A percentile compares a stretch with the other conserved stretches of the same genome.
Evolutionary conservation across 2,329 filamentous ascomycete species (phyloP).

Genomic region (Magnaporthiopsis incrustans): DNA sequence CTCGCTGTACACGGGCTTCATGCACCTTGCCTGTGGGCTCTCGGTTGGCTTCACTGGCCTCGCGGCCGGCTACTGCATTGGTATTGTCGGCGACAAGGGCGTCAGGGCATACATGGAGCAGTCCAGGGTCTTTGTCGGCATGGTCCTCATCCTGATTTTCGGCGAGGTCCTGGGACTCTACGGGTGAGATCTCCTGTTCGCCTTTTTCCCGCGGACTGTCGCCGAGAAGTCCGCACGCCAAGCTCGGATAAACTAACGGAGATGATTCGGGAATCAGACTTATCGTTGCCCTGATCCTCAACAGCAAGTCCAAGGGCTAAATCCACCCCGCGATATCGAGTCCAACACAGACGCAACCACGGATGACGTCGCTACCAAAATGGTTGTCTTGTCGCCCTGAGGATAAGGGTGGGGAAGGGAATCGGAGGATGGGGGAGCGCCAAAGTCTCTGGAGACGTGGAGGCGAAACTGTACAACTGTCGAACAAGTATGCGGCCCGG

Average conservation of each 20-base stretch:
- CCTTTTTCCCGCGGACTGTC: not conserved
- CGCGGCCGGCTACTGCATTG: conserved; percentile 93
- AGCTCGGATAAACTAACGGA: not conserved
- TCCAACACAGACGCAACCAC: not conserved
- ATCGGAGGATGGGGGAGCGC: not conserved
- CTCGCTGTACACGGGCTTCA: conserved; percentile 84
- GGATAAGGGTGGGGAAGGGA: not conserved
- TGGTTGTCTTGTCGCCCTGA: not conserved
- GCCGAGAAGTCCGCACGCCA: no score
- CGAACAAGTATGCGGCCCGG: conserved; percentile 5
- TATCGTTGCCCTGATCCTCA: conserved; percentile 88
- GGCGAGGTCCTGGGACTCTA: conserved; percentile 96
- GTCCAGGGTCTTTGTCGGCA: conserved; percentile 91
- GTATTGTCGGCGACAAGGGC: conserved; percentile 87
- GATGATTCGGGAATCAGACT: conserved; percentile 44
- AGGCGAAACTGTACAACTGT: conserved; percentile 3
- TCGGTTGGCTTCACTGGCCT: conserved; percentile 89
- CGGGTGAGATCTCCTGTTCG: conserved; percentile 52
- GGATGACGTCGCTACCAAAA: not conserved
- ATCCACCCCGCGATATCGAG: not conserved
- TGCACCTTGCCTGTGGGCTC: conserved; percentile 86
- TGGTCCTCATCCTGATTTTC: conserved; percentile 98
- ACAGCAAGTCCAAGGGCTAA: conserved; percentile 70
- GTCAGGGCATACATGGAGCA: conserved; percentile 95
- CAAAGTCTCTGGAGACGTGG: not conserved